Evolutionary conservation across 2,329 filamentous ascomycete species (phyloP), one percentile per base, ranked within the genome.

Genomic region (Fusarium zealandicum): DNA sequence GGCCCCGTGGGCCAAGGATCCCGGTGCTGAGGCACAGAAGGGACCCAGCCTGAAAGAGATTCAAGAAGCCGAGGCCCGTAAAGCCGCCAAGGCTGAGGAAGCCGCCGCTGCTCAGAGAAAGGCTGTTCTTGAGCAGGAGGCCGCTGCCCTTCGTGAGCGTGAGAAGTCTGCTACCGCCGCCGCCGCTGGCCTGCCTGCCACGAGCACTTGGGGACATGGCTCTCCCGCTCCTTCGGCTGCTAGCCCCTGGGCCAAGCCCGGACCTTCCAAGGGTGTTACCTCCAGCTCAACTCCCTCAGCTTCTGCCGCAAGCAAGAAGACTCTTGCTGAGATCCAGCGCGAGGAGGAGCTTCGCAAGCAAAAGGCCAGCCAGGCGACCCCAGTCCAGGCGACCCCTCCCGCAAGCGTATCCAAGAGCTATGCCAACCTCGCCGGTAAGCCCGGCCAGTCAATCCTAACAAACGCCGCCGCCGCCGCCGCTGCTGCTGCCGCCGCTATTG

Each of bases 1-100:
- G 63, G 95, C 95, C 1, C 95, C 95, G 0, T 99, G 95, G 95
- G 95, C 95, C 5, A 95, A 95, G 72, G 92, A 98, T 61, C 83
- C 84, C 3, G 88, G 90, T 41, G 76, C 80, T 5, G 82, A 86
- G 55, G 77, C 82, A 18, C 86, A 90, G 33, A 96, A 90, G 73
- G 93, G 92, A 0, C 95, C 93, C 2, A 97, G 93, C 55, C 79
- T 99, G 59, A 96, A 92, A 76, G 93, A 99, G 70, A 99, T 99
- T 18, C 95, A 99, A 73, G 93, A 96, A 73, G 89, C 91, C 5
- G 95, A 99, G 73, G 93, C 93, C 30, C 91, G 90, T 69, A 96
- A 95, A 72, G 93, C 93, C 10, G 93, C 93, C 44, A 90, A 96
- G 75, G 88, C 86, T 11, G 93, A 98, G 70, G 92, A 95, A 69